Evolutionary conservation across 2,329 filamentous ascomycete species (phyloP), one percentile per base, ranked within the genome.

Genomic region (Passalora sequoiae): DNA sequence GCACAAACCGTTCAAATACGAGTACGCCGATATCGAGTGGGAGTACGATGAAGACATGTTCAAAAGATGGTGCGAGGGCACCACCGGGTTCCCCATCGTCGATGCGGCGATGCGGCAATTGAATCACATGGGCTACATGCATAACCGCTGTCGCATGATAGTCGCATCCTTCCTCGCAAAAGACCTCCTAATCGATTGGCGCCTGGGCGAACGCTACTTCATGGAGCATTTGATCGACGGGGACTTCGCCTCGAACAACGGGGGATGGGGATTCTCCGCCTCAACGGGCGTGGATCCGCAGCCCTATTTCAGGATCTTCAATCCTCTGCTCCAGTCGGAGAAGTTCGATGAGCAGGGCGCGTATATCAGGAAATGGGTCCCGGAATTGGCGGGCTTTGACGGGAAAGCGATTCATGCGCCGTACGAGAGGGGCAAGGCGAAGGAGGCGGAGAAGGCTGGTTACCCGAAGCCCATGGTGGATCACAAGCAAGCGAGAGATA

Each of bases 281-380:
- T 78, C 74, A 13, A 82, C 81, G 0, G 84, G 86, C 1, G 85
- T 89, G 5, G 87, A 94, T 63, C 85, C 87, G 1, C 86, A 94
- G 65, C 88, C 89, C 0, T 95, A 94, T 61, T 95, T 95, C 51
- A 76, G 88, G 5, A 85, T 95, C 39, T 95, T 95, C 67, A 95
- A 94, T 57, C 89, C 89, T 0, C 62, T 88, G 32, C 67, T 86
- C 13, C 89, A 95, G 69, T 87, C 84, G 55, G 86, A 92, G 71
- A 89, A 84, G 65, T 94, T 94, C 56, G 89, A 95, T 60, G 70
- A 76, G 0, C 71, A 83, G 0, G 89, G 88, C 0, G 78, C 80
- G 12, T 95, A 91, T 61, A 94, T 95, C 43, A 75, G 84, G 27
- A 79, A 78, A 46, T 95, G 88, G 88, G 72, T 95, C 6, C 81